phyloP scores from a whole-genome alignment of 2,329 filamentous ascomycete genomes.

The Colletotrichum sp. region DNA sequence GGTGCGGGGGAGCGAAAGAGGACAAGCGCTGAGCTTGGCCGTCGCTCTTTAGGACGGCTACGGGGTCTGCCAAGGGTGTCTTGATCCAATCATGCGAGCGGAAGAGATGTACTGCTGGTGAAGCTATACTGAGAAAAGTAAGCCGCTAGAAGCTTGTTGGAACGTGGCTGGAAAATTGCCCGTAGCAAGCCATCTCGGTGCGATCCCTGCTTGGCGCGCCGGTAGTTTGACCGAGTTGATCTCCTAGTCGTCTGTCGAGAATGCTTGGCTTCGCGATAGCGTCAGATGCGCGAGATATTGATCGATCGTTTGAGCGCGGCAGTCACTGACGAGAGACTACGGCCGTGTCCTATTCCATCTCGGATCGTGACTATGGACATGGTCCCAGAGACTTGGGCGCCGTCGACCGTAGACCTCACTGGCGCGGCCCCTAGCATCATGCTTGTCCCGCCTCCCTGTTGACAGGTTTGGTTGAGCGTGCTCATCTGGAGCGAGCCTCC shows the following conservation, averaged over 20 bases:
- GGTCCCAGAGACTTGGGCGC: background rate
- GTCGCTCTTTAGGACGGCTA: background rate
- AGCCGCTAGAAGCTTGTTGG: background rate
- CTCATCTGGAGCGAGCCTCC: background rate
- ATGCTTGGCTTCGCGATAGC: background rate
- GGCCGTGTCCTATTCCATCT: background rate
- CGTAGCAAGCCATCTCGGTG: background rate
- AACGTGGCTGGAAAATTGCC: background rate
- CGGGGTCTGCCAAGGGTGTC: background rate
- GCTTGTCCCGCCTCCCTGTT: background rate
- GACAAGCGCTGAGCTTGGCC: background rate
- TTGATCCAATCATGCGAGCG: background rate
- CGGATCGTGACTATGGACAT: background rate
- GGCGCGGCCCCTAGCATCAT: background rate
- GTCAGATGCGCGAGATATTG: background rate
- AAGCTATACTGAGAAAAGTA: background rate
- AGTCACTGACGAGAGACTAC: background rate
- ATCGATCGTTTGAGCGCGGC: background rate
- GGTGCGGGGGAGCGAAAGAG: background rate
- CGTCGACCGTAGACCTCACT: background rate
- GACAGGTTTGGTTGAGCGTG: background rate
- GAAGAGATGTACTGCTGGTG: background rate
- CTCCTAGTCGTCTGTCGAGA: background rate
- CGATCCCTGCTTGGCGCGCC: background rate
- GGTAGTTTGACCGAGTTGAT: background rate